Percentiles rank a stretch among this genome's conserved stretches.
These are phyloP conservation scores for Claviceps sp. DNA, from an alignment of 2,329 filamentous ascomycete species.

Conservation along the genomic window DNA sequence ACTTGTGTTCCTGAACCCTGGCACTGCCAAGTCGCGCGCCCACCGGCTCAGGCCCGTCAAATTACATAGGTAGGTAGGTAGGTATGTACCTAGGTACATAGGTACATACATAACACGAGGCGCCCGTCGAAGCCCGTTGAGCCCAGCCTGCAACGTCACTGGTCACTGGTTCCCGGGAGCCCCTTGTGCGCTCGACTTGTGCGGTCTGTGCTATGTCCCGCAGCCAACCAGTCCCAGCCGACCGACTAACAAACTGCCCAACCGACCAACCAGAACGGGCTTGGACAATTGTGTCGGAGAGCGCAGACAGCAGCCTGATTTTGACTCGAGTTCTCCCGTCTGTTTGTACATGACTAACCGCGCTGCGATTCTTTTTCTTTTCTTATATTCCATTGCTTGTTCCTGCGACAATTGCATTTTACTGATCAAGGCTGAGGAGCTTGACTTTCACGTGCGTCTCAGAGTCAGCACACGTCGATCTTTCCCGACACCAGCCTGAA, in stretches of 20 bases:
- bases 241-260: not conserved
- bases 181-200: not conserved
- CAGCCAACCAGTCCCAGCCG: not conserved
- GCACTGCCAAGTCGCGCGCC: too few relatives aligned
- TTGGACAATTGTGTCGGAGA: not conserved
- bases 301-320: not conserved
- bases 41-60: too few relatives aligned
- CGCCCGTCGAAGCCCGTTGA: too few relatives aligned
- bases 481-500: not conserved
- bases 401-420: not conserved
- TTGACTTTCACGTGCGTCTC: not conserved
- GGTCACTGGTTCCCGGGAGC: too few relatives aligned
- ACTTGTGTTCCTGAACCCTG: too few relatives aligned
- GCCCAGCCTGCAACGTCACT: too few relatives aligned
- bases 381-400: not conserved
- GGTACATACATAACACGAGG: too few relatives aligned
- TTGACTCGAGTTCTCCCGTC: not conserved
- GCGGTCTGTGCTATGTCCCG: not conserved
- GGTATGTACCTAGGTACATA: too few relatives aligned
- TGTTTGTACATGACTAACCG: not conserved
- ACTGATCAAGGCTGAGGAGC: not conserved
- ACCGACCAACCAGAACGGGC: not conserved
- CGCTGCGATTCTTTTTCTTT: not conserved
- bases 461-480: not conserved
- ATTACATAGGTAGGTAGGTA: too few relatives aligned